Base-by-base conservation (phyloP, 495 filamentous ascomycete genomes). In the Penicillium salamii region DNA sequence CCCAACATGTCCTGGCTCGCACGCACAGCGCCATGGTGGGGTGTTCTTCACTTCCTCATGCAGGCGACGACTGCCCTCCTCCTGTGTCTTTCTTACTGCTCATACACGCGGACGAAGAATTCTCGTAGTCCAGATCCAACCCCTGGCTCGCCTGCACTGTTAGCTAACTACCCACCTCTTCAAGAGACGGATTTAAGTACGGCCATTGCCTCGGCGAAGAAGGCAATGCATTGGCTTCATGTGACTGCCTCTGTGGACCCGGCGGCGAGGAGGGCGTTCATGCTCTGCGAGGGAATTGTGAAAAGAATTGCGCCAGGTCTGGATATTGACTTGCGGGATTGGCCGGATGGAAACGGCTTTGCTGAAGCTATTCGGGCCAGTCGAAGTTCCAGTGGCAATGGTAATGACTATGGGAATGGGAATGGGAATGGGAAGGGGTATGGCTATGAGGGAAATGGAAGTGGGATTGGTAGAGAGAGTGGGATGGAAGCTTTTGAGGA, bases 31-130 rank as follows among this genome's bases (percentile, higher is more conserved):
- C 81, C 82, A 13, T 86, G 82, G 81, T 88, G 82, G 81, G 74
- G 66, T 29, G 63, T 81, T 5, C 64, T 87, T 0, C 83, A 88
- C 54, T 79, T 76, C 52, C 51, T 87, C 5, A 83, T 83, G 71
- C 81, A 86, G 62, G 80, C 83, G 1, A 76, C 75, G 0, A 76
- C 73, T 0, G 73, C 84, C 4, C 57, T 86, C 5, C 70, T 86
- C 50, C 65, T 84, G 6, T 78, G 81, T 29, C 55, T 83, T 11
- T 72, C 75, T 1, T 62, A 52, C 45, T 59, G 58, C 24, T 54
- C 63, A 0, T 18, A 48, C 7, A 3, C 66, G 71, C 49, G 58
- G 14, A 19, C 35, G 7, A n/a, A 7, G 3, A 18, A 14, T 14
- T 14, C 46, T 4, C 34, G 17, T 12, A 7, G 7, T 20, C 3